A percentile compares a stretch with the other conserved stretches of the same genome.
phyloP scores from a whole-genome alignment of 2,329 filamentous ascomycete genomes.

The Colletotrichum siamense region DNA sequence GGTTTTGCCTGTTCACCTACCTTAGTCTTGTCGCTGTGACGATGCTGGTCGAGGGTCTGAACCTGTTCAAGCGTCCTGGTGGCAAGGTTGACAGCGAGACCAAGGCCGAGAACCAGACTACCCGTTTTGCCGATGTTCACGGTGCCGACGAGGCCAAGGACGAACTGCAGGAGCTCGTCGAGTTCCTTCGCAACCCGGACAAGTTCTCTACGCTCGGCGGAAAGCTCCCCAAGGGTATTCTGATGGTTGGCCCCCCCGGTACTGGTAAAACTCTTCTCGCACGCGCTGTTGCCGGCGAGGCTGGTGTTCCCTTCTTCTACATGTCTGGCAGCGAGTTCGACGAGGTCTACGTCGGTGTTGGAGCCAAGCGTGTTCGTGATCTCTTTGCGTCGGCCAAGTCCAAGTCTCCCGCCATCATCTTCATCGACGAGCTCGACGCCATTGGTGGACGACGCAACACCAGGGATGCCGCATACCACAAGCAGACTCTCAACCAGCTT shows the following conservation, averaged over 20 bases:
- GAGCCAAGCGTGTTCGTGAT: constrained; percentile 93
- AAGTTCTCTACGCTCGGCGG: constrained; percentile 93
- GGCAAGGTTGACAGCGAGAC: constrained; percentile 80
- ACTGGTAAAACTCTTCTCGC: constrained; percentile 97
- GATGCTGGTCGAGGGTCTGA: constrained; percentile 81
- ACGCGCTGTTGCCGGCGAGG: constrained; percentile 93
- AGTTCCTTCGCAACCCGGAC: constrained; percentile 92
- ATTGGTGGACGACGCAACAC: constrained; percentile 95
- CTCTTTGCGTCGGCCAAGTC: constrained; percentile 82
- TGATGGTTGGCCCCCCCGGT: constrained; percentile 93
- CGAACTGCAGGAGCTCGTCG: constrained; percentile 94
- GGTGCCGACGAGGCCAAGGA: constrained; percentile 99
- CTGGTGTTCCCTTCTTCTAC: constrained; percentile 98
- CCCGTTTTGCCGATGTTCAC: constrained; percentile 91
- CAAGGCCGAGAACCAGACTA: constrained; percentile 90
- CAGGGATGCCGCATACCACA: constrained; percentile 91
- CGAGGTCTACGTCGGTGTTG: constrained; percentile 96
- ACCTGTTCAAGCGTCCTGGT: constrained; percentile 79
- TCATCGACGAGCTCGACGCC: constrained; percentile 93
- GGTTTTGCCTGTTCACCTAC: constrained; percentile 81
- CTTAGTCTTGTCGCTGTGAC: constrained; percentile 80
- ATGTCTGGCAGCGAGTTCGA: constrained; percentile 99
- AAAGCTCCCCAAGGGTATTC: constrained; percentile 95
- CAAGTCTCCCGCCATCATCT: constrained; percentile 92
- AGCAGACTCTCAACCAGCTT: constrained; percentile 96